These are phyloP conservation scores for Trichophaea hybrida DNA, from an alignment of 2,329 filamentous ascomycete species.

Conservation along the genomic window DNA sequence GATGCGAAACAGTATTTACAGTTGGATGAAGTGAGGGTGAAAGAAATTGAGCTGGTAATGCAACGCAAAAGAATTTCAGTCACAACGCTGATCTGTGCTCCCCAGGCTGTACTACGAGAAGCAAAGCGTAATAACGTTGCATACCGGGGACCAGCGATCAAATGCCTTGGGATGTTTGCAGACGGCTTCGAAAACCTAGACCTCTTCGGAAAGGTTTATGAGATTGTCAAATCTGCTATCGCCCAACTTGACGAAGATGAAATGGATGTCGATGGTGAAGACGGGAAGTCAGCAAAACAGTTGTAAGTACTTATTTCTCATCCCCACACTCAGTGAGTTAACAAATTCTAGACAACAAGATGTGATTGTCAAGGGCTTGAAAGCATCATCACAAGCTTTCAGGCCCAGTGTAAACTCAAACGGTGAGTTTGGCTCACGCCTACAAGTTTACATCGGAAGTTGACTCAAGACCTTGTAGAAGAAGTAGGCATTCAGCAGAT, in stretches of 20 bases:
- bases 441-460: background rate
- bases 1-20: slow-evolving; percentile 47
- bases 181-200: slow-evolving; percentile 53
- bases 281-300: slow-evolving; percentile 32
- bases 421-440: slow-evolving; percentile 5
- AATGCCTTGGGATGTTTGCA: slow-evolving; percentile 58
- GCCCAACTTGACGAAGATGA: slow-evolving; percentile 44
- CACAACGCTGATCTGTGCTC: background rate
- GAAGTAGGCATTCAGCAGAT: slow-evolving; percentile 10
- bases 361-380: slow-evolving; percentile 18
- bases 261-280: slow-evolving; percentile 53
- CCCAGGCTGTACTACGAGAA: slow-evolving; percentile 62
- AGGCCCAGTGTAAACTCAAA: slow-evolving; percentile 6
- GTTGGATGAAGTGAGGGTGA: slow-evolving; percentile 39
- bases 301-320: slow-evolving; percentile 24
- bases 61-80: slow-evolving; percentile 4
- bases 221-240: slow-evolving; percentile 49
- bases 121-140: slow-evolving; percentile 79
- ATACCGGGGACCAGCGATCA: slow-evolving; percentile 65
- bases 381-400: slow-evolving; percentile 18
- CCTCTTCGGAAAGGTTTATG: slow-evolving; percentile 51
- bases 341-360: background rate
- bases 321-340: slow-evolving; percentile 8
- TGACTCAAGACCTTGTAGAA: slow-evolving; percentile 2
- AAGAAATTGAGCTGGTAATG: slow-evolving; percentile 51